These are phyloP conservation scores for Eleusine coracana DNA, from an alignment of 176 grass and related monocot genomes.

Conservation along the genomic window DNA sequence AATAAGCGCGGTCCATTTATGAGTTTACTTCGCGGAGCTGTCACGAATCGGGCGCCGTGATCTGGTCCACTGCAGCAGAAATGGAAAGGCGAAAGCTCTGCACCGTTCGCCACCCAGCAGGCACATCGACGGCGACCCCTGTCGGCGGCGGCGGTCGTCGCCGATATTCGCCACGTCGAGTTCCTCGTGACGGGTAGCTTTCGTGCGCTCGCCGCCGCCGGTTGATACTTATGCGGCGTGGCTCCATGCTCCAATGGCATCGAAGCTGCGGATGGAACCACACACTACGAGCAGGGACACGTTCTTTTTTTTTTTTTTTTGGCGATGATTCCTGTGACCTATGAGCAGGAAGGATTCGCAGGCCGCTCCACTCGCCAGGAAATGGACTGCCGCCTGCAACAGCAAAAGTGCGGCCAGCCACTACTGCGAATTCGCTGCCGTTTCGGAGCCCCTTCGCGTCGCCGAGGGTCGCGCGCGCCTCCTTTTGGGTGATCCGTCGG, in stretches of 20 bases:
- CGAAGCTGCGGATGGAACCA: background rate
- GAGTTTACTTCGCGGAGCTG: background rate
- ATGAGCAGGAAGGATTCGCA: background rate
- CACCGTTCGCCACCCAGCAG: background rate
- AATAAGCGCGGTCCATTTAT: background rate
- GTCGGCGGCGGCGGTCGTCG: background rate
- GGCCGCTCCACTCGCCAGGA: background rate
- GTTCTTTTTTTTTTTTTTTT: background rate
- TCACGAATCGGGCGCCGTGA: conserved; percentile 2
- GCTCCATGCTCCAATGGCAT: background rate
- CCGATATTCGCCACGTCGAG: background rate
- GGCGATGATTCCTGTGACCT: background rate
- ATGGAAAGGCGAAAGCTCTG: background rate
- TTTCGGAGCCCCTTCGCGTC: background rate
- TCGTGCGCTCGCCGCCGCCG: background rate
- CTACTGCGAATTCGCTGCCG: background rate
- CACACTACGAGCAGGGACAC: background rate
- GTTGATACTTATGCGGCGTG: too few species aligned
- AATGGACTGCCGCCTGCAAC: background rate
- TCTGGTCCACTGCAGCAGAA: background rate
- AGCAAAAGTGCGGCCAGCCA: background rate
- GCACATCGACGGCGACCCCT: background rate
- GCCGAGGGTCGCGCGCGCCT: background rate
- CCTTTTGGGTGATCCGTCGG: background rate
- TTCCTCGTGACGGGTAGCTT: background rate